Percentiles rank a stretch among this genome's conserved stretches.
phyloP scores from a whole-genome alignment of 139 green algal species.

The Ettlia oleoabundans region DNA sequence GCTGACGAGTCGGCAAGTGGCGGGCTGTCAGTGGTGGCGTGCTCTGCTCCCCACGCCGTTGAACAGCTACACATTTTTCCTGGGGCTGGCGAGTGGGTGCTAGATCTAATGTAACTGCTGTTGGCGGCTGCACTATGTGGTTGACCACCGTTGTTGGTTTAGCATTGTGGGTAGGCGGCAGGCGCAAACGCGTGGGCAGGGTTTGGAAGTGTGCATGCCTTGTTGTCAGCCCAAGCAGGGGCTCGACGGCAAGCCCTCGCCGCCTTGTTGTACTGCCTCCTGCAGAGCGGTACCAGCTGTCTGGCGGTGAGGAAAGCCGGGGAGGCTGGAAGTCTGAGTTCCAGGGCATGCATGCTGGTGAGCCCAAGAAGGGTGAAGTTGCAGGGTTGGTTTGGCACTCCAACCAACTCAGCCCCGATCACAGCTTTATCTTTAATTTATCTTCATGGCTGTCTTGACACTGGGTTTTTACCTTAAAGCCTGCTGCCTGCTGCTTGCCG shows the following conservation, averaged over 20 bases:
- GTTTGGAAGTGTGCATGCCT: background rate
- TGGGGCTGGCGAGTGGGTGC: too few relatives aligned
- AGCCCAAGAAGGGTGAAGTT: background rate
- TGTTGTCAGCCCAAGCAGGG: background rate
- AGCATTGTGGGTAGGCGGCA: too few relatives aligned
- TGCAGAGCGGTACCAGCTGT: conserved; percentile 42
- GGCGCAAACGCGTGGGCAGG: too few relatives aligned
- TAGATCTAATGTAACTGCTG: too few relatives aligned
- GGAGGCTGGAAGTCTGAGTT: conserved; percentile 16
- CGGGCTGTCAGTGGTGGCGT: background rate
- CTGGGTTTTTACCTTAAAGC: background rate
- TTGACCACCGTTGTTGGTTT: too few relatives aligned
- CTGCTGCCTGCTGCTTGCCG: background rate
- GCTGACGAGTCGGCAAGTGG: too few relatives aligned
- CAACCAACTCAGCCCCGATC: too few relatives aligned
- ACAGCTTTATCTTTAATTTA: too few relatives aligned
- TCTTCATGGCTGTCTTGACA: background rate
- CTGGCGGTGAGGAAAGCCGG: conserved; percentile 24
- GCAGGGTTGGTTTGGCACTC: background rate
- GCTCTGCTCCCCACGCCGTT: too few relatives aligned
- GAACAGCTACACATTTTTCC: background rate
- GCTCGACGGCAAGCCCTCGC: background rate
- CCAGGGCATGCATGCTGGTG: conserved; percentile 29
- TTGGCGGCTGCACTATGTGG: too few relatives aligned
- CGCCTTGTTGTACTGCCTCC: background rate